Base-by-base conservation (phyloP, 2,329 filamentous ascomycete species). In the Cordyceps fumosorosea region DNA sequence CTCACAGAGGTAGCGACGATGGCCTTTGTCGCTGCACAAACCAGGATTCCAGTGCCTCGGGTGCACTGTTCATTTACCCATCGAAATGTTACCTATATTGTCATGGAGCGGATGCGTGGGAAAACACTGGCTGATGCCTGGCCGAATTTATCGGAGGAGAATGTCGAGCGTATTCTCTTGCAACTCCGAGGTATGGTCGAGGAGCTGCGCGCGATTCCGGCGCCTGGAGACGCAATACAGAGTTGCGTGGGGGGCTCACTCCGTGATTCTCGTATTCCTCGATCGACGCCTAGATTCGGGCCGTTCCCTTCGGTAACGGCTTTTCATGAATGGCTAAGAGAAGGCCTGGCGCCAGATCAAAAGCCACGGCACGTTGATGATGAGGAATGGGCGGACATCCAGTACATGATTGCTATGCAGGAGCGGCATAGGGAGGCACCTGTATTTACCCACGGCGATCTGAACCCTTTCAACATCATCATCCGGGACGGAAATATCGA, bases 251-350 rank as follows among this genome's bases (percentile, higher is more conserved):
- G 70, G 2, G 69, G 70, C 1, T 69, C 72, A 0, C 62, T 72
- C 7, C 64, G 54, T n/a, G 69, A 73, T 56, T 55, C 63, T 24
- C 68, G 69, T 26, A 67, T 73, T 42, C 68, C 69, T 0, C 60
- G 59, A 0, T 51, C 58, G 0, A 50, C 61, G 3, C 63, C 67
- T 0, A 52, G 69, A 24, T 68, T 69, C 42, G 74, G 74, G 0
- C 75, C 74, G 0, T 77, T 76, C 59, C 60, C 63, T 42, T 69
- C 68, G 0, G n/a, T n/a, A n/a, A n/a, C n/a, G n/a, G 70, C 69
- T 8, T 76, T 76, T 42, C 73, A 77, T 60, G 24, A 22, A 22
- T 71, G 69, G 67, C 64, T 77, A 69, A 26, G 40, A 48, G 59
- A 66, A 64, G 1, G 68, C 66, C 63, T 69, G 63, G 32, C 66